phyloP scores from a whole-genome alignment of 2,329 filamentous ascomycete genomes.

The Parascedosporium putredinis region DNA sequence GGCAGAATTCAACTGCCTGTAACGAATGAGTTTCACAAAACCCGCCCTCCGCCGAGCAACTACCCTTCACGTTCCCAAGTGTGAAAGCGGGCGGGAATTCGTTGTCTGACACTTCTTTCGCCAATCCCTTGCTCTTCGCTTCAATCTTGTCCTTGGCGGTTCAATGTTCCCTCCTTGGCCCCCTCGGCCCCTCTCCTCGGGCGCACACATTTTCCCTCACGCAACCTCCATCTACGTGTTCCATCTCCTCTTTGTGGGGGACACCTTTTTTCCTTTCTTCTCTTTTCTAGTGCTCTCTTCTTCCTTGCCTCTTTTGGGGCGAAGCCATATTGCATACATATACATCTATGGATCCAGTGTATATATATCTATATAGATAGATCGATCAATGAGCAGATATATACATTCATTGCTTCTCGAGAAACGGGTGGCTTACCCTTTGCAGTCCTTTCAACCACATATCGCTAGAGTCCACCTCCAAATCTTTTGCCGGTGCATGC shows the following conservation, averaged over 20 bases:
- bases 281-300: no score
- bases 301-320: no score
- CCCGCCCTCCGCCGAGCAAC: not conserved
- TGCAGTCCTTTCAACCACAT: no score
- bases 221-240: not conserved
- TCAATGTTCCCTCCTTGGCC: not conserved
- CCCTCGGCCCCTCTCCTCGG: not conserved
- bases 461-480: no score
- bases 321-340: not conserved
- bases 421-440: no score
- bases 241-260: no score
- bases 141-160: no score
- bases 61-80: no score
- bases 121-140: not conserved
- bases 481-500: no score
- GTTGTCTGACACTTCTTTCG: not conserved
- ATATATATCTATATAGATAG: not conserved
- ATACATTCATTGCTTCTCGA: no score
- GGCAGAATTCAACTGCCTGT: constrained; percentile 9
- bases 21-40: constrained; percentile 7
- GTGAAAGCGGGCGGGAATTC: not conserved
- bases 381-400: not conserved
- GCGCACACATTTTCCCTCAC: not conserved
- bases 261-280: no score
- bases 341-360: no score